Base-by-base conservation (phyloP, 2,329 filamentous ascomycete species). In the Rhexocercosporidium sp. region DNA sequence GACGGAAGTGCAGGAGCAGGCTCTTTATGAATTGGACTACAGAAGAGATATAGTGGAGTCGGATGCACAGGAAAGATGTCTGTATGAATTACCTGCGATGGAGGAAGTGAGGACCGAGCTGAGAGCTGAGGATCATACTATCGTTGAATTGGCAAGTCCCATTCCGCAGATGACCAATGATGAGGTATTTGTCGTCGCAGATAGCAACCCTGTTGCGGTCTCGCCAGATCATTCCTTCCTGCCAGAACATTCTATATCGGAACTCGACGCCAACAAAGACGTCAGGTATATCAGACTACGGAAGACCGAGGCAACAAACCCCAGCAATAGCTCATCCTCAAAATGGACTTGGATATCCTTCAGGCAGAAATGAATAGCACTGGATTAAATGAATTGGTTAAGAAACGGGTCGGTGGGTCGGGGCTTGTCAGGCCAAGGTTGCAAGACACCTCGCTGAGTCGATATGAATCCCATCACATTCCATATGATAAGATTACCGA, bases 1-100 rank as follows among this genome's bases (percentile, higher is more conserved):
- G 22, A 54, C 51, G 6, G 51, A 20, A 22, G 31, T 54, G 5
- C 29, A 54, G 51, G 51, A 54, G 29, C 51, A 54, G 29, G 51
- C 51, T 34, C 18, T 37, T 9, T 54, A 20, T 22, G 29, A 54
- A 54, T 54, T 37, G 18, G 29, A 54, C 12, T 29, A 9, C 9
- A 20, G 49, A 20, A 31, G 27, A 44, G 27, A 34, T 20, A 16
- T 34, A 16, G 25, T 53, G 14, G 49, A 53, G 27, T 53, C 27
- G 14, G 49, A 53, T 18, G 49, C 49, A 22, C 49, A 9, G 14
- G 49, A 31, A 16, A 18, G 39, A 27, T 47, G 6, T 59, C 3
- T 47, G 7, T 47, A 47, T n/a, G 57, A 65, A 29, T 25, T 65
- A 44, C 46, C 47, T 9, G 64, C 46, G 7, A 44, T 9, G 25